Percentiles rank a stretch among this genome's conserved stretches.
Evolutionary conservation across 768 basidiomycete species (phyloP).

Genomic region (Glaciozyma antarctica): DNA sequence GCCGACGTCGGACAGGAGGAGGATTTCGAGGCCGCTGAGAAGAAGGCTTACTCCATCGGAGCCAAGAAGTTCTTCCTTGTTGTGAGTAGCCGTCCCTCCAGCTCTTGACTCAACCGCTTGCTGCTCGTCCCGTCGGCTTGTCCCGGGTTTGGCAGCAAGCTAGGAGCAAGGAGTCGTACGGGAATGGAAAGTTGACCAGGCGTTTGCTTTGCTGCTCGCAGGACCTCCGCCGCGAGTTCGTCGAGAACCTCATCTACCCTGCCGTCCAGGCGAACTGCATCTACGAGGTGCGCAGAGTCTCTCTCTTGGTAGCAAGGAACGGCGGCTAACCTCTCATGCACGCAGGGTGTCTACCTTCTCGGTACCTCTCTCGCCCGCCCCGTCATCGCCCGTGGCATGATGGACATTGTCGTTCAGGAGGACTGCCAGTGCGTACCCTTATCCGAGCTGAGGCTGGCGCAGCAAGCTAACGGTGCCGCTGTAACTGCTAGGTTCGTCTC

Average conservation of each 20-base stretch:
- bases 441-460: background rate
- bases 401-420: conserved; percentile 76
- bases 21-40: conserved; percentile 87
- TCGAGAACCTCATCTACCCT: conserved; percentile 93
- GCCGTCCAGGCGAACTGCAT: conserved; percentile 97
- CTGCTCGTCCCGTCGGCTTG: background rate
- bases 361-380: conserved; percentile 96
- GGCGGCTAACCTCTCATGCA: background rate
- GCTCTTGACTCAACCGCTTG: background rate
- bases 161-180: background rate
- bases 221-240: conserved; percentile 91
- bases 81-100: conserved; percentile 43
- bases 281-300: conserved; percentile 62
- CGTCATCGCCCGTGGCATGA: conserved; percentile 99
- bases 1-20: conserved; percentile 65
- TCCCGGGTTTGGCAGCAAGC: background rate
- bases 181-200: background rate
- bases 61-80: conserved; percentile 93
- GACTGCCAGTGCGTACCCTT: conserved; percentile 66
- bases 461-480: background rate
- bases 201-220: conserved; percentile 36
- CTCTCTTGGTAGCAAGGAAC: background rate
- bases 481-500: conserved; percentile 63
- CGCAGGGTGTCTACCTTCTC: conserved; percentile 84
- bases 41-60: conserved; percentile 80